Percentiles rank a stretch among this genome's conserved stretches.
Evolutionary conservation across 2,329 filamentous ascomycete species (phyloP).

Genomic region (Trichoderma sp.): DNA sequence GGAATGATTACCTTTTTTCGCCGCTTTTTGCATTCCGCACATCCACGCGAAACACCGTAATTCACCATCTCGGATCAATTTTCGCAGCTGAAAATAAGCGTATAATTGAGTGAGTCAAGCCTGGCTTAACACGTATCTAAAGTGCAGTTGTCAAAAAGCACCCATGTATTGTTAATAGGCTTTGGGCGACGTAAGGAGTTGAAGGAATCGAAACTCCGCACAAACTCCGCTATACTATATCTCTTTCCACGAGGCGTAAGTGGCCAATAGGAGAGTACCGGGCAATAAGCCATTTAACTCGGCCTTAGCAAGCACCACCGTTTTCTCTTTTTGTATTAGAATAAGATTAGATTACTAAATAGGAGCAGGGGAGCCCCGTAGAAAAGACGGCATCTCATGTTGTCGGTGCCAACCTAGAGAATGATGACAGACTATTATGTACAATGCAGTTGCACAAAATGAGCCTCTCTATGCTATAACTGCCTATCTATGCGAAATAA

Average conservation of each 20-base stretch:
- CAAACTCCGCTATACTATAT: neutral
- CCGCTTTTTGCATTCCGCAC: neutral
- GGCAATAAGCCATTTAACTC: no score
- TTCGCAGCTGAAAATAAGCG: no score
- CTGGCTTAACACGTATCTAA: neutral
- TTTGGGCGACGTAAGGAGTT: neutral
- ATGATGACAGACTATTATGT: no score
- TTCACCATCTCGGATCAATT: neutral
- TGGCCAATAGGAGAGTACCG: no score
- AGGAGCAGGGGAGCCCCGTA: neutral
- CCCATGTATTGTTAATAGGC: neutral
- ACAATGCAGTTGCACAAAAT: no score
- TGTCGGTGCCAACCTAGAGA: no score
- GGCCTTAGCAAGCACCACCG: neutral
- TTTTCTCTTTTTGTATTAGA: neutral
- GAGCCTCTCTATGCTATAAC: neutral
- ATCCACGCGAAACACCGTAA: neutral
- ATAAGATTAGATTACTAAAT: neutral
- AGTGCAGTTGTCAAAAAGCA: neutral
- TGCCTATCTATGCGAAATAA: neutral
- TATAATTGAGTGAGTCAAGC: neutral
- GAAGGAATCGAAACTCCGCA: neutral
- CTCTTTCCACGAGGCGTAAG: no score
- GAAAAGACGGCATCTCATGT: neutral
- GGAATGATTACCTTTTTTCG: neutral